phyloP scores from a whole-genome alignment of 2,329 filamentous ascomycete genomes.

The Sarocladium oryzae region DNA sequence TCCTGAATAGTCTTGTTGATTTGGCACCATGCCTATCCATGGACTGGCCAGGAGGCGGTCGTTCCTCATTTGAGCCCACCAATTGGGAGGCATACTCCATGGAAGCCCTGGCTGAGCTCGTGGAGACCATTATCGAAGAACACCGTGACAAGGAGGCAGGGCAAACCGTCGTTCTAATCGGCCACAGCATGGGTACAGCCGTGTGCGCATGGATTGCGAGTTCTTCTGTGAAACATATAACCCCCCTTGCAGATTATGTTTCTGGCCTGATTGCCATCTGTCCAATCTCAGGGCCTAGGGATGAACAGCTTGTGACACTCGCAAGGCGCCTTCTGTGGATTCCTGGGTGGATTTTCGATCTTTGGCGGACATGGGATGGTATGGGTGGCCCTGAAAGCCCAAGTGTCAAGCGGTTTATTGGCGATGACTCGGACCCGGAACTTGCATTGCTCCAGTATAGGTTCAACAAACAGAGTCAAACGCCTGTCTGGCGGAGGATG shows the following conservation, averaged over 20 bases:
- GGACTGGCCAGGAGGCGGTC: constrained; percentile 84
- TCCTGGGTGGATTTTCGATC: constrained; percentile 65
- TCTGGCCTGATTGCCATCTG: constrained; percentile 76
- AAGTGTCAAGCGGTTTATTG: constrained; percentile 75
- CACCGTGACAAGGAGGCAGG: constrained; percentile 58
- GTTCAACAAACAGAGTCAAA: constrained; percentile 78
- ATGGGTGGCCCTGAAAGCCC: constrained; percentile 70
- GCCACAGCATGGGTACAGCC: constrained; percentile 85
- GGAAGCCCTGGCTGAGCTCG: constrained; percentile 66
- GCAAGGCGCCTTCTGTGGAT: constrained; percentile 56
- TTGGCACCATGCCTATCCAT: constrained; percentile 75
- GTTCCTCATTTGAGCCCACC: constrained; percentile 65
- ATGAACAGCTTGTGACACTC: constrained; percentile 35
- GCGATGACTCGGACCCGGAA: constrained; percentile 56
- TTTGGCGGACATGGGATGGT: constrained; percentile 72
- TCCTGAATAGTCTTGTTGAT: constrained; percentile 76
- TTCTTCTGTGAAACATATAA: constrained; percentile 33
- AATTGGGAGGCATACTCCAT: constrained; percentile 74
- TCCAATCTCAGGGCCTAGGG: constrained; percentile 61
- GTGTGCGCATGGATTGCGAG: constrained; percentile 65
- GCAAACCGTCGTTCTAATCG: constrained; percentile 74
- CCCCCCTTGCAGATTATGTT: constrained; percentile 55
- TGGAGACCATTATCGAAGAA: constrained; percentile 67
- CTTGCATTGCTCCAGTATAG: constrained; percentile 61
- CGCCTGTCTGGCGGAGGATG: constrained; percentile 78